Evolutionary conservation across 1,284 basidiomycete genomes (phyloP).

Genomic region (Fistulina hepatica): DNA sequence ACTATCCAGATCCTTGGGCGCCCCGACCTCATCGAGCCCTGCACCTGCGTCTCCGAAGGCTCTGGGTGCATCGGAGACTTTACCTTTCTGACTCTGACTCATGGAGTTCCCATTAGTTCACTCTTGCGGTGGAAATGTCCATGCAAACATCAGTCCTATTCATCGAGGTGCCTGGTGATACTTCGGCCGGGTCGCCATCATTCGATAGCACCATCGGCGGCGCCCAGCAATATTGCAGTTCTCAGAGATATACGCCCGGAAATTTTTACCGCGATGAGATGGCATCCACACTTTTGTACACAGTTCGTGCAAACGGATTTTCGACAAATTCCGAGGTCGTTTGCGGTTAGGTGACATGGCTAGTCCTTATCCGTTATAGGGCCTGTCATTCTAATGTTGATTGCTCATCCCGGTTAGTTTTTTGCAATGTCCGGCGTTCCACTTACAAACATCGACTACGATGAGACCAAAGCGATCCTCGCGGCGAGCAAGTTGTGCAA

Average conservation of each 20-base stretch:
- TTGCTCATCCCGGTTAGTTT: constrained; percentile 30
- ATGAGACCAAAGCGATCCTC: constrained; percentile 94
- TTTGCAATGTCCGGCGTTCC: constrained; percentile 54
- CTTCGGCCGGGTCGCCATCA: constrained; percentile 20
- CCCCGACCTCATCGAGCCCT: constrained; percentile 24
- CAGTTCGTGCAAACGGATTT: constrained; percentile 33
- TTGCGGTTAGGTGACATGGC: constrained; percentile 42
- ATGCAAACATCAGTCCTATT: constrained; percentile 32
- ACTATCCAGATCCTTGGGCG: constrained; percentile 8
- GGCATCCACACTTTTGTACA: constrained; percentile 34
- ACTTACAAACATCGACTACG: constrained; percentile 91
- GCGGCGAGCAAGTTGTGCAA: constrained; percentile 89
- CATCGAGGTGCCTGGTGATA: constrained; percentile 27
- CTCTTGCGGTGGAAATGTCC: constrained; percentile 33
- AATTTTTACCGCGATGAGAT: constrained; percentile 39
- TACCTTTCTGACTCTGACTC: not conserved
- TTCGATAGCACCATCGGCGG: constrained; percentile 25
- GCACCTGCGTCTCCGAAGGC: constrained; percentile 9
- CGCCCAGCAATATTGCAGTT: constrained; percentile 26
- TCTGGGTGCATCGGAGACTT: constrained; percentile 5
- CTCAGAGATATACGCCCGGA: constrained; percentile 26
- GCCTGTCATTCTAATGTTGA: constrained; percentile 1
- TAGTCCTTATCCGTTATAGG: constrained; percentile 15
- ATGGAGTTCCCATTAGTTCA: constrained; percentile 13
- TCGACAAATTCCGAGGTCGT: constrained; percentile 33